phyloP scores from a whole-genome alignment of 164 flowering plant genomes.

The Stephania japonica region DNA sequence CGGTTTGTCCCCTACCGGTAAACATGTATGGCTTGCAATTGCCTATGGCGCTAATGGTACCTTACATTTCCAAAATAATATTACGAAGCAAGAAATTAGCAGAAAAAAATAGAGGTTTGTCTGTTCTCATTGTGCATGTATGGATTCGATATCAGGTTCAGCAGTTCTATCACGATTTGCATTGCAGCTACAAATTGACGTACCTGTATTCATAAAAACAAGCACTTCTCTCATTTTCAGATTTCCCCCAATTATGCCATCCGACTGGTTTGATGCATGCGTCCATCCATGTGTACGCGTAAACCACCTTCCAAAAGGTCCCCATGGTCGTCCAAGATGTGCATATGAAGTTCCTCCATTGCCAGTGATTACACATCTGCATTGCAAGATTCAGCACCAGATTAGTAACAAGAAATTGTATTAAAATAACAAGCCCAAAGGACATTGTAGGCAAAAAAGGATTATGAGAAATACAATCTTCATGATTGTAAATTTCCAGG shows the following conservation, averaged over 20 bases:
- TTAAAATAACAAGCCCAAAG: neutral
- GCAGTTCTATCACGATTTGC: neutral
- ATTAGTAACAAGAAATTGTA: neutral
- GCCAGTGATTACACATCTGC: conserved; percentile 93
- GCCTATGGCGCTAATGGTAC: neutral
- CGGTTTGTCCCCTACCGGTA: neutral
- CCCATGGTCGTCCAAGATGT: conserved; percentile 96
- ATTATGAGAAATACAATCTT: neutral
- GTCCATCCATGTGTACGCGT: conserved; percentile 81
- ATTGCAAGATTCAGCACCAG: conserved; percentile 1
- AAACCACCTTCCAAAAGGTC: conserved; percentile 95
- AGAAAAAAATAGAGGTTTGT: neutral
- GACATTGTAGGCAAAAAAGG: neutral
- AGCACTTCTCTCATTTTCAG: conserved; percentile 87
- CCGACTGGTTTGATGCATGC: conserved; percentile 65
- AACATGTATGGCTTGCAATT: neutral
- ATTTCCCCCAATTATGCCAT: conserved; percentile 92
- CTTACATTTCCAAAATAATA: neutral
- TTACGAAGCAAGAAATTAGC: neutral
- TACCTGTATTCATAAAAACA: conserved; percentile 99
- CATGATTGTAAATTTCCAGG: neutral
- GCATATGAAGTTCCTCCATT: conserved; percentile 61
- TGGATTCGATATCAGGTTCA: neutral
- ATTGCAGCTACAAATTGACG: neutral
- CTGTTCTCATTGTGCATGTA: neutral